A percentile compares a stretch with the other conserved stretches of the same genome.
Conservation (phyloP, 805 yeast genomes). For the Wickerhamomyces alni region DNA sequence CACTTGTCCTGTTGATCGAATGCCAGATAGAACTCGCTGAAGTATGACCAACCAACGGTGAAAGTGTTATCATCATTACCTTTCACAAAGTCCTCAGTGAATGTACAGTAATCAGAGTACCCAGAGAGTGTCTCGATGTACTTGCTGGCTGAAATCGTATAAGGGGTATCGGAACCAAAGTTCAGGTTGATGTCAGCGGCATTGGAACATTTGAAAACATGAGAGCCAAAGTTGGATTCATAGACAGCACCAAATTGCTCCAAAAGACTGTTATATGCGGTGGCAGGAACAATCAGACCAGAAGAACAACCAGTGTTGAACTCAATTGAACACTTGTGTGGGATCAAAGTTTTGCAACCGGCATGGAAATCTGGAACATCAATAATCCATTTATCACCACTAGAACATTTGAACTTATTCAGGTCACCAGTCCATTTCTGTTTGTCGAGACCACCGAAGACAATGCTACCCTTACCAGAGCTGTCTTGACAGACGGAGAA, state of each 20-base stretch:
- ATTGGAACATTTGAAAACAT: conserved; percentile 11
- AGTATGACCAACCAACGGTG: conserved; percentile 14
- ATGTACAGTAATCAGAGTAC: conserved; percentile 11
- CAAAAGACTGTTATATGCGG: conserved; percentile 7
- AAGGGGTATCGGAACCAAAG: conserved; percentile 11
- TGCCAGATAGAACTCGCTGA: conserved; percentile 10
- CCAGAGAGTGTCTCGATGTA: neutral
- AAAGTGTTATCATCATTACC: conserved; percentile 5
- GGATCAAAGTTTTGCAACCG: conserved; percentile 8
- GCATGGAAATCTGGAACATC: conserved; percentile 18
- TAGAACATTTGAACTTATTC: conserved; percentile 5
- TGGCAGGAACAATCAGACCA: conserved; percentile 12
- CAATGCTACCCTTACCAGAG: conserved; percentile 6
- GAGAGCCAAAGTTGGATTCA: conserved; percentile 7
- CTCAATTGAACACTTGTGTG: conserved; percentile 7
- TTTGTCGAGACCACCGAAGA: conserved; percentile 49
- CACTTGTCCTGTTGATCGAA: conserved; percentile 12
- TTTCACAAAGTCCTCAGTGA: conserved; percentile 4
- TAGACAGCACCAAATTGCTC: conserved; percentile 10
- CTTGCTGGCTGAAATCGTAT: conserved; percentile 7
- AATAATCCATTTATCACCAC: conserved; percentile 14
- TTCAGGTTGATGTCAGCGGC: conserved; percentile 10
- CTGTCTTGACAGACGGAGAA: conserved; percentile 13
- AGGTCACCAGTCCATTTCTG: conserved; percentile 39
- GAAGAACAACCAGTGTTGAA: conserved; percentile 14